Evolutionary conservation across 2,329 filamentous ascomycete species (phyloP), one percentile per base, ranked within the genome.

Genomic region (Stachybotrys chartarum): DNA sequence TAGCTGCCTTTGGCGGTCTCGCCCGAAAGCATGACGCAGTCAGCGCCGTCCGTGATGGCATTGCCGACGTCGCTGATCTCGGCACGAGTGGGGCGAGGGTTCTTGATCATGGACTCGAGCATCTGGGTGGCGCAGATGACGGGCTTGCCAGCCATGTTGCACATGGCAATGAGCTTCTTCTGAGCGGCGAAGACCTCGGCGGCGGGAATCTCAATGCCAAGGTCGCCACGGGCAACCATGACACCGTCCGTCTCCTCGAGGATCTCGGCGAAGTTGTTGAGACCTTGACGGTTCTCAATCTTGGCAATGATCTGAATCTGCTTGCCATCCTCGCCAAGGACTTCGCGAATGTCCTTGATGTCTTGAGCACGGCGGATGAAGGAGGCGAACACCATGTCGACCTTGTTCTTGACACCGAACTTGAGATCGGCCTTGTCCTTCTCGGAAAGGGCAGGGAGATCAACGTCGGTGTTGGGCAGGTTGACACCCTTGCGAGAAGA

Each of bases 141-240:
- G 64, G 94, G 94, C 84, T 99, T 99, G 76, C 94, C 94, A 65
- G 91, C 92, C 71, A 97, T 86, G 82, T 99, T 99, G 86, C 94
- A 99, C 87, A 97, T 97, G 77, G 94, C 92, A 76, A 99, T 99
- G 84, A 99, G 92, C 90, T 99, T 99, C 88, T 99, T 99, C 83
- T 99, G 94, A 56, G 94, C 94, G 65, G 96, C 91, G 77, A 99
- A 99, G 63, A 99, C 94, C 82, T 99, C 94, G 61, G 93, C 91
- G 59, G 94, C 93, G 52, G 94, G 93, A 67, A 99, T 99, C 79
- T 99, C 94, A 67, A 99, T 99, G 81, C 94, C 94, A 35, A 73
- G 69, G 71, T 97, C 94, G 79, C 94, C 94, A 85, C 94, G 93
- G 68, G 94, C 94, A 65, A 99, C 94, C 94, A 99, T 99, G 80